A percentile compares a stretch with the other conserved stretches of the same genome.
Evolutionary conservation across 148 eudicot species (phyloP).

Genomic region (Simmondsia chinensis): DNA sequence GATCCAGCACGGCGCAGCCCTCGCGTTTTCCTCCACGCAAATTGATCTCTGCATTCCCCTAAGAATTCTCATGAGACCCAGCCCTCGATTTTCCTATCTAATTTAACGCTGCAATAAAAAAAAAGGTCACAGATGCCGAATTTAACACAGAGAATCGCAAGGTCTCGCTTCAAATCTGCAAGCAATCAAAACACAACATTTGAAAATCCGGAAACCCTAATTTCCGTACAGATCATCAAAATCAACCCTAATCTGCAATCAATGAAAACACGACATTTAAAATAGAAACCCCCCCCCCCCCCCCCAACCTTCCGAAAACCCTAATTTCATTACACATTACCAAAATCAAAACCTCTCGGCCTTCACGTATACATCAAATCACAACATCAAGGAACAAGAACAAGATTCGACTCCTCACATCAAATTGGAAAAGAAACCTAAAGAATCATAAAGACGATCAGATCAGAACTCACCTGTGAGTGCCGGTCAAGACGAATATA

Average conservation of each 20-base stretch:
- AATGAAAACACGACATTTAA: neutral
- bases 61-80: slow-evolving; percentile 93
- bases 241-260: slow-evolving; percentile 30
- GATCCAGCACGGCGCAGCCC: slow-evolving; percentile 40
- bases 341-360: neutral
- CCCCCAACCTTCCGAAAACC: neutral
- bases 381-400: too few species aligned
- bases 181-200: too few species aligned
- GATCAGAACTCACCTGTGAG: too few species aligned
- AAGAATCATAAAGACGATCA: too few species aligned
- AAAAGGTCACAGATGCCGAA: slow-evolving; percentile 27
- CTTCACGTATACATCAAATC: too few species aligned
- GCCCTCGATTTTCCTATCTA: slow-evolving; percentile 25
- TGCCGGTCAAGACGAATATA: too few species aligned
- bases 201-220: slow-evolving; percentile 15
- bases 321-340: neutral
- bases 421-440: too few species aligned
- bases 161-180: too few species aligned
- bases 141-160: slow-evolving; percentile 13
- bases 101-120: slow-evolving; percentile 15
- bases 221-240: too few species aligned
- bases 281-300: too few species aligned
- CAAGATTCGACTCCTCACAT: too few species aligned
- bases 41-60: slow-evolving; percentile 99
- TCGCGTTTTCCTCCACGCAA: slow-evolving; percentile 27